Evolutionary conservation across 768 basidiomycete species (phyloP).

Genomic region (Steccherinum ochraceum): DNA sequence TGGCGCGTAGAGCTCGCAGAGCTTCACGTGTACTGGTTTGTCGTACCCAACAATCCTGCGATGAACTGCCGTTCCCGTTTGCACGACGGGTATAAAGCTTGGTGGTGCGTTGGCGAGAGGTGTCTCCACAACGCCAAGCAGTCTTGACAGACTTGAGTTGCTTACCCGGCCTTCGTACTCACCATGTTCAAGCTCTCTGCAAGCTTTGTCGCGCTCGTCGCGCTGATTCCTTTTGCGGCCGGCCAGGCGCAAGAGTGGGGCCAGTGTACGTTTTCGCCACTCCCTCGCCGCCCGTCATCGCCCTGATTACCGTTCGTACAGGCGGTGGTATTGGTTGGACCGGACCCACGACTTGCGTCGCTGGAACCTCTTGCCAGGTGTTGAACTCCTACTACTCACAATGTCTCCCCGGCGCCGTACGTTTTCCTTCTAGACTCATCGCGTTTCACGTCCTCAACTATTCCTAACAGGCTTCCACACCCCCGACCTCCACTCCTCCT

Average conservation of each 20-base stretch:
- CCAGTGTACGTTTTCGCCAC: slow-evolving; percentile 11
- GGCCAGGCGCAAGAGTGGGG: slow-evolving; percentile 12
- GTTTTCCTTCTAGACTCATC: not conserved
- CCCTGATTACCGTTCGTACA: too few relatives aligned
- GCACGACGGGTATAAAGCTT: not conserved
- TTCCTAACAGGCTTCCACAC: not conserved
- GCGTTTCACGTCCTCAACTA: not conserved
- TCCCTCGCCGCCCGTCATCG: too few relatives aligned
- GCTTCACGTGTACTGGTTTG: not conserved
- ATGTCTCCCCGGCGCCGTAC: slow-evolving; percentile 7
- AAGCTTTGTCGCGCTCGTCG: slow-evolving; percentile 7
- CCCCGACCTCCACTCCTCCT: not conserved
- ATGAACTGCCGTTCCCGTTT: not conserved
- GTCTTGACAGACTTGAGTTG: not conserved
- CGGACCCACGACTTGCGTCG: slow-evolving; percentile 9
- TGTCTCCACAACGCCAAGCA: not conserved
- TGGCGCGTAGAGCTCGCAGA: too few relatives aligned
- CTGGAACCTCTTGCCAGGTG: slow-evolving; percentile 8
- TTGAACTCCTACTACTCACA: slow-evolving; percentile 11
- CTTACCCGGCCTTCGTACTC: not conserved
- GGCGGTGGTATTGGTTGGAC: slow-evolving; percentile 9
- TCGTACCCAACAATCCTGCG: not conserved
- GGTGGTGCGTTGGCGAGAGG: not conserved
- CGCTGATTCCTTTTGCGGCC: slow-evolving; percentile 7
- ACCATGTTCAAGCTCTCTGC: slow-evolving; percentile 10